Base-by-base conservation (phyloP, 192 early-diverging fungal genomes). In the Helicostylum pulchrum region DNA sequence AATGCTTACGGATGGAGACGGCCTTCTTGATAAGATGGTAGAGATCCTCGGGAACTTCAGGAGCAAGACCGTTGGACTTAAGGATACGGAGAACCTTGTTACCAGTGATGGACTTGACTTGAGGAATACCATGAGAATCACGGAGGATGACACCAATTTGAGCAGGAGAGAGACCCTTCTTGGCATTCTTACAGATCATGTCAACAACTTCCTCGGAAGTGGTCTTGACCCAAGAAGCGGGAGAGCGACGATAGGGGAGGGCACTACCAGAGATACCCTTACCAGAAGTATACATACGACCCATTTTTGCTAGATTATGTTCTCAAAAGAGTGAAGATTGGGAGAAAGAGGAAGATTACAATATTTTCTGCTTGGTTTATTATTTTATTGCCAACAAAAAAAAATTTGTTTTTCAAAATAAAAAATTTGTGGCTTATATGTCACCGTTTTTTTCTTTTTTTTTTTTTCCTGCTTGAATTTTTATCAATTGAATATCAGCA, bases 21-120 rank as follows among this genome's bases (percentile, higher is more conserved):
- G 97, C 95, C 92, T 97, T 97, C 92, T 97, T 99, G 86, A 97
- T 97, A 70, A 99, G 81, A 82, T 94, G 92, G 89, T 97, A 97
- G 59, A 99, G 87, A 85, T 99, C 95, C 85, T 99, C 97, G 70
- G 95, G 95, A 76, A 97, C 89, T 76, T 93, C 90, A 64, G 97
- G 89, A 72, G 68, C 65, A 54, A 63, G 66, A 73, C 94, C 94
- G 84, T 94, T 96, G 81, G 90, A 86, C 85, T 94, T 96, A 70
- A 99, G 87, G 81, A 99, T 97, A 85, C 97, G 94, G 71, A 97
- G 89, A 65, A 99, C 87, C 92, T 99, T 97, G 93, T 95, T 99
- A 78, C 95, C 95, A 74, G 97, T 99, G 74, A 99, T 90, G 80
- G 82, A 84, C 73, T 86, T 87, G 79, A 99, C 97, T 81, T 96